Conservation (phyloP, 1,139 yeast species). For the Ashbya aceris region DNA sequence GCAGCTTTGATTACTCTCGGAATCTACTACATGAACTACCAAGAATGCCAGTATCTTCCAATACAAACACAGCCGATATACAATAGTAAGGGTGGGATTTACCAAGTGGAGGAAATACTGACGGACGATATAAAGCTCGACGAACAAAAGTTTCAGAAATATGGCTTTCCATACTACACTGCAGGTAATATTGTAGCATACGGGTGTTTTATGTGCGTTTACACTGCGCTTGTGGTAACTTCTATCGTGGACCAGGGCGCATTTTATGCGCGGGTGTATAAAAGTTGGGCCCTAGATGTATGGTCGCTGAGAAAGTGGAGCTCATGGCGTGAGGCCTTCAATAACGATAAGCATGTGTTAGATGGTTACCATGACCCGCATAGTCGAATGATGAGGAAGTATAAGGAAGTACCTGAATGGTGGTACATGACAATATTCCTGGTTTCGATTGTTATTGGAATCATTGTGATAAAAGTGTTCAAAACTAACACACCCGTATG, state of each 20-base stretch:
- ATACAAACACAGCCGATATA: conserved; percentile 42
- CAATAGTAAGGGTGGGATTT: conserved; percentile 40
- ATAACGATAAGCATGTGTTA: conserved; percentile 10
- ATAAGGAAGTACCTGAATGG: conserved; percentile 57
- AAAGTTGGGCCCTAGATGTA: conserved; percentile 26
- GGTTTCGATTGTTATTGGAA: conserved; percentile 42
- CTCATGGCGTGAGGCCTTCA: conserved; percentile 18
- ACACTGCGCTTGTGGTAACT: conserved; percentile 48
- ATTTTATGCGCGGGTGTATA: conserved; percentile 21
- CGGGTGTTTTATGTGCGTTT: conserved; percentile 49
- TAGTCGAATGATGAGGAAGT: conserved; percentile 44
- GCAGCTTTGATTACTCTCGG: conserved; percentile 37
- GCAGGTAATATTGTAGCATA: conserved; percentile 49
- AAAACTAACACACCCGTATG: conserved; percentile 37
- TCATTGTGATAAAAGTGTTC: conserved; percentile 39
- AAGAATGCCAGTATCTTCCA: conserved; percentile 46
- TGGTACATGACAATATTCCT: conserved; percentile 43
- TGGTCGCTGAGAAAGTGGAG: conserved; percentile 25
- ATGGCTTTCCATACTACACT: conserved; percentile 51
- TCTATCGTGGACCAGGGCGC: conserved; percentile 27
- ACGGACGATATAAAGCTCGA: conserved; percentile 34
- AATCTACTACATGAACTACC: conserved; percentile 43
- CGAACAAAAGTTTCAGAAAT: conserved; percentile 33
- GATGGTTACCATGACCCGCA: conserved; percentile 44
- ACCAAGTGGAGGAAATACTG: conserved; percentile 37